Evolutionary conservation across 176 grass and related monocot genomes (phyloP).

Genomic region (Olyra latifolia): DNA sequence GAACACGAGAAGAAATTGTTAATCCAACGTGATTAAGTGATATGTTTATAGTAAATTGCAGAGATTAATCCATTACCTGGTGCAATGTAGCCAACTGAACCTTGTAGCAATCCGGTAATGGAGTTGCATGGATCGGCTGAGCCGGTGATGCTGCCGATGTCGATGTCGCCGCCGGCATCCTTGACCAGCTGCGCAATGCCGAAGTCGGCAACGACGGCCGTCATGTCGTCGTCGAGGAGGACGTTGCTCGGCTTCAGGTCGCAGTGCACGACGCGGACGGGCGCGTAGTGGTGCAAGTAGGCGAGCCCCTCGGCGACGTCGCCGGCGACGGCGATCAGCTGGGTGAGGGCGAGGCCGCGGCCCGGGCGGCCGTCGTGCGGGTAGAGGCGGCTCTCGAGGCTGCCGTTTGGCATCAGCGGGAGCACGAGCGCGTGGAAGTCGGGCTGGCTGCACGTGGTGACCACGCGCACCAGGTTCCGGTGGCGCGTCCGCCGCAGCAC

Average conservation of each 20-base stretch:
- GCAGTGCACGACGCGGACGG: constrained; percentile 73
- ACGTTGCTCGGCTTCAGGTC: constrained; percentile 96
- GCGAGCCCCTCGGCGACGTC: constrained; percentile 87
- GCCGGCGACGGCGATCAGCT: constrained; percentile 61
- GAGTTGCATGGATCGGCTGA: constrained; percentile 62
- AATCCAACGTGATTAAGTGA: not conserved
- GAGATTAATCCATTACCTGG: constrained; percentile 44
- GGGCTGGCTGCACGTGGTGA: constrained; percentile 82
- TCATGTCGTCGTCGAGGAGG: constrained; percentile 88
- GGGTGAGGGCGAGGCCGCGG: constrained; percentile 39
- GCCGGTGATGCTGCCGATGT: not conserved
- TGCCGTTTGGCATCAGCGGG: constrained; percentile 85
- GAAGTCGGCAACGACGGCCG: constrained; percentile 80
- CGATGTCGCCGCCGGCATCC: constrained; percentile 29
- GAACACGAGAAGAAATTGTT: constrained; percentile 4
- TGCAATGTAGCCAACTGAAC: constrained; percentile 92
- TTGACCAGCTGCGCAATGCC: constrained; percentile 70
- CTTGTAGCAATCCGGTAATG: constrained; percentile 77
- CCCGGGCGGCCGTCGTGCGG: constrained; percentile 29
- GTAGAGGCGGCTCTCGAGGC: constrained; percentile 74
- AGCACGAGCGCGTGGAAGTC: constrained; percentile 92
- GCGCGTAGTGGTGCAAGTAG: constrained; percentile 89
- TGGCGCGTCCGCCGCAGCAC: constrained; percentile 84
- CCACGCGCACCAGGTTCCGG: constrained; percentile 85
- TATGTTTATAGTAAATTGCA: not conserved